Evolutionary conservation across 2,329 filamentous ascomycete species (phyloP), one percentile per base, ranked within the genome.

Genomic region (Polytolypa hystricis): DNA sequence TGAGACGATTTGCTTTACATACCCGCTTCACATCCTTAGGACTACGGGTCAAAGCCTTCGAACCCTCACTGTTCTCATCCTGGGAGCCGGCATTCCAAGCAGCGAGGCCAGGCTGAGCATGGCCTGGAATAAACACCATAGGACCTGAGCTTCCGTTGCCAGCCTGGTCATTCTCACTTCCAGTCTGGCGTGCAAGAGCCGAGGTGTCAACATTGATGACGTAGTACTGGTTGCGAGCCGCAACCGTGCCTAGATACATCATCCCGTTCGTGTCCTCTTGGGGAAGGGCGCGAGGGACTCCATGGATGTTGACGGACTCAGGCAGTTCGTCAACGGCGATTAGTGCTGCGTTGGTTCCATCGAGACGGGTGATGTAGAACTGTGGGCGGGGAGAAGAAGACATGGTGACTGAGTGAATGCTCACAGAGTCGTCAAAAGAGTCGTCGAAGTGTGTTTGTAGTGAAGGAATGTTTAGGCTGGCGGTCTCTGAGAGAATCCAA

Each of bases 311-410:
- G 26, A 68, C 34, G 14, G 50, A 45, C 2, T 48, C 16, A 2
- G 64, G 64, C 1, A 69, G 50, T 42, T 69, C 65, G 42, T 68
- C 65, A 4, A 66, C 46, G 4, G 65, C 58, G 29, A 69, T 50
- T 9, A 69, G 54, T 4, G 65, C 61, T 12, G 58, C 59, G 29
- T 65, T 40, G 5, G 47, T 51, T 19, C 61, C 60, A 46, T 63
- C 56, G 26, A 57, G 54, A 23, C 65, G 61, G 27, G 57, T 51
- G 30, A 62, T 52, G 44, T 65, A 68, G 43, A 58, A 65, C 39
- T 54, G 53, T 25, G 64, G 62, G 32, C 53, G 56, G 9, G 48
- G 38, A 20, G 29, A 23, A n/a, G 33, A 33, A 37, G 42, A 39
- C 10, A 23, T 26, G 12, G 6, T 12, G 25, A 30, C 17, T 3